Conservation (phyloP, 1,139 yeast genomes). For the Kurtzmaniella quercitrusa region DNA sequence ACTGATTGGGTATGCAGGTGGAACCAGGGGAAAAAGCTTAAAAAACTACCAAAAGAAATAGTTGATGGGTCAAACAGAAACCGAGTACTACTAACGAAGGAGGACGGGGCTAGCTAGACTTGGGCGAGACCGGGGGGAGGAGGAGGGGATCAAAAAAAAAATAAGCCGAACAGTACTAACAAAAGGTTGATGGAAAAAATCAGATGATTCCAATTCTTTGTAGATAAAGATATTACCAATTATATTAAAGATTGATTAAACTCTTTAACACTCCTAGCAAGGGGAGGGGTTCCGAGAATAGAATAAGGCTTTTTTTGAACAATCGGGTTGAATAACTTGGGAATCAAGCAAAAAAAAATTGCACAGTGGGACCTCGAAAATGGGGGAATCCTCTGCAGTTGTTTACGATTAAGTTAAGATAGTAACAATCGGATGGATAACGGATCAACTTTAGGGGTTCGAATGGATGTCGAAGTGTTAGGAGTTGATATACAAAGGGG, state of each 20-base stretch:
- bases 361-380: neutral
- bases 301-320: neutral
- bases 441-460: too few species aligned
- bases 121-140: too few species aligned
- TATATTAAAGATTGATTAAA: too few species aligned
- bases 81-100: neutral
- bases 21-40: neutral
- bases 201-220: too few species aligned
- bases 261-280: neutral
- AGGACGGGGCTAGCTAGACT: neutral
- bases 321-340: neutral
- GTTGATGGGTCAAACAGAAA: too few species aligned
- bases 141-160: too few species aligned
- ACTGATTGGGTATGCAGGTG: constrained; percentile 1
- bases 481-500: too few species aligned
- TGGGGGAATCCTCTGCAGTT: neutral
- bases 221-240: too few species aligned
- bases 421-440: neutral
- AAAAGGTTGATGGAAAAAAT: too few species aligned
- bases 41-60: neutral
- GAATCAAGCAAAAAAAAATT: neutral
- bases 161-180: too few species aligned
- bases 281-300: neutral
- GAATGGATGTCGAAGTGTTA: too few species aligned
- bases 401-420: neutral